A percentile compares a stretch with the other conserved stretches of the same genome.
Evolutionary conservation across 495 filamentous ascomycete genomes (phyloP).

Genomic region (Hypoxylon fuscum): DNA sequence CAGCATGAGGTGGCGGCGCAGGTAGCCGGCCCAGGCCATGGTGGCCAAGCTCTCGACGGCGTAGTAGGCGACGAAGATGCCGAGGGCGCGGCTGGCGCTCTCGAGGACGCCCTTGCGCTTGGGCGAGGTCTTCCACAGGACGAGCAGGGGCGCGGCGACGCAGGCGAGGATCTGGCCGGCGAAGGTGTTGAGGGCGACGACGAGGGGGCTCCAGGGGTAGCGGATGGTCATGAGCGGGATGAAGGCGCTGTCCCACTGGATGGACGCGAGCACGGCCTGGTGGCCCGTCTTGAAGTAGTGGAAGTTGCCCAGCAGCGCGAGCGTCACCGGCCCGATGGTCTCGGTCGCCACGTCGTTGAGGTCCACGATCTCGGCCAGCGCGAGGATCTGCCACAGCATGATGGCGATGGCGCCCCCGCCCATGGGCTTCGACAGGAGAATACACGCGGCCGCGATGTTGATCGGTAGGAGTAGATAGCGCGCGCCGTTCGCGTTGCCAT

Average conservation of each 20-base stretch:
- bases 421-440: constrained; percentile 93
- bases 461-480: constrained; percentile 86
- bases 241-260: constrained; percentile 98
- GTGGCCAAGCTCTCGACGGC: constrained; percentile 83
- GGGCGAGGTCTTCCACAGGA: constrained; percentile 83
- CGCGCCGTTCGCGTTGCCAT: constrained; percentile 90
- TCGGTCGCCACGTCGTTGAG: constrained; percentile 70
- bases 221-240: constrained; percentile 82
- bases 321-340: constrained; percentile 83
- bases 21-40: constrained; percentile 84
- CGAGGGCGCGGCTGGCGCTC: constrained; percentile 72
- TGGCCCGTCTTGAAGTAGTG: constrained; percentile 99
- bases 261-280: constrained; percentile 84
- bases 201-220: constrained; percentile 88
- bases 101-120: constrained; percentile 69
- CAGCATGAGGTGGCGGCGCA: constrained; percentile 93
- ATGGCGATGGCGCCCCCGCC: constrained; percentile 84
- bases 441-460: constrained; percentile 76
- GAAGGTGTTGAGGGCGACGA: constrained; percentile 85
- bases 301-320: constrained; percentile 87
- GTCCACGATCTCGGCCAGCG: constrained; percentile 87
- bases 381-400: constrained; percentile 84
- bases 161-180: constrained; percentile 87
- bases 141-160: constrained; percentile 78
- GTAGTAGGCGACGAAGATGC: constrained; percentile 79